Conservation (phyloP, 2,329 filamentous ascomycete genomes). For the Colletotrichum sp. region DNA sequence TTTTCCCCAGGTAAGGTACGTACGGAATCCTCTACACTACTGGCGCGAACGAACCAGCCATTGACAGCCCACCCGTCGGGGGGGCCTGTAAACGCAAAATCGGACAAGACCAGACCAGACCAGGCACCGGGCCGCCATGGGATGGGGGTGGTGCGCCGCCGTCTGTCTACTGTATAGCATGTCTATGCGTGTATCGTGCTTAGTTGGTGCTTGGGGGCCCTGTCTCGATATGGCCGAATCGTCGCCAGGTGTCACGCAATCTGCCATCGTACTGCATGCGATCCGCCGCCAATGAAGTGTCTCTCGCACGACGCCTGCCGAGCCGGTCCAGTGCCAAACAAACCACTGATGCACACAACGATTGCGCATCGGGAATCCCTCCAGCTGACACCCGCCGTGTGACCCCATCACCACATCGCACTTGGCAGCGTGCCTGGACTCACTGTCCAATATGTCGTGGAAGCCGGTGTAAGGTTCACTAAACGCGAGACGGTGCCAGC, state of each 20-base stretch:
- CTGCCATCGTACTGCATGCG: conserved; percentile 7
- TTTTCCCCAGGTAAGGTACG: neutral
- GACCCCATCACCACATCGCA: neutral
- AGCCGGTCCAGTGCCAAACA: neutral
- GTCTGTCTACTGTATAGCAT: too few species aligned
- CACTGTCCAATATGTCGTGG: neutral
- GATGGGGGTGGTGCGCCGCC: neutral
- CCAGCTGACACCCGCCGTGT: conserved; percentile 1
- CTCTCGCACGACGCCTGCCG: neutral
- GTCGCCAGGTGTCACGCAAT: conserved; percentile 12
- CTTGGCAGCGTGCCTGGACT: neutral
- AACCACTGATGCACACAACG: neutral
- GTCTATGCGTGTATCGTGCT: neutral
- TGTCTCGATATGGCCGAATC: conserved; percentile 7
- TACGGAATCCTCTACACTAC: neutral
- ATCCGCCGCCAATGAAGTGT: neutral
- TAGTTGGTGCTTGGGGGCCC: neutral
- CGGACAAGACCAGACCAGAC: neutral
- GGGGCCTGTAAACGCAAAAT: neutral
- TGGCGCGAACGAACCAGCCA: neutral
- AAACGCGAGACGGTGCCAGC: neutral
- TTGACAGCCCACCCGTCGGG: neutral
- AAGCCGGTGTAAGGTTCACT: neutral
- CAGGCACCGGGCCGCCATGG: conserved; percentile 4
- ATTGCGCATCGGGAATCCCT: neutral